Base-by-base conservation (phyloP, 345 rosid species). In the Pelargonium nanum region DNA sequence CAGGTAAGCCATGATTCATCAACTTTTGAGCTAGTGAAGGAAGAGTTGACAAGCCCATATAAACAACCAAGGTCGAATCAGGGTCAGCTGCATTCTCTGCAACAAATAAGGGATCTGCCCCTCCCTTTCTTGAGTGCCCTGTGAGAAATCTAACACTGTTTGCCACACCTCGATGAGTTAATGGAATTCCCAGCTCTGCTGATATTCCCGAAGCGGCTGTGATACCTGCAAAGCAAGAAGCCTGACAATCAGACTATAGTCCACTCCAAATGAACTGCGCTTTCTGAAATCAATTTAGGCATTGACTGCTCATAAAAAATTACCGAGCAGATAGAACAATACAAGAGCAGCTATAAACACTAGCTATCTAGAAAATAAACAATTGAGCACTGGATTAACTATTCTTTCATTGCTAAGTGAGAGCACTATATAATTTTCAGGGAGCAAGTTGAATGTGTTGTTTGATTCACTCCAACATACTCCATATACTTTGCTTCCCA, bases 181-280 rank as follows among this genome's bases (percentile, higher is more conserved):
- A 78, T 19, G 99, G 99, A 70, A 93, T 79, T 54, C 99, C 97
- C 20, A 89, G 73, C 75, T 89, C 99, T 25, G 99, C 97, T 52
- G 96, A 82, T 67, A 93, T 93, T 57, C 97, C 99, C 0, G 99
- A 93, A 22, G 97, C 99, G 0, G 99, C 97, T 26, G 99, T 93
- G 19, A 93, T 93, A 59, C 97, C 97, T 87, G 79, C 65, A 78
- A 57, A 66, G 55, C 62, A 68, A 68, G 23, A 17, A 64, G 32
- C 44, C 64, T 20, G 56, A 16, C 19, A 40, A 64, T 48, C 48
- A 59, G 19, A 65, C 62, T 6, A 54, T n/a, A 8, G 28, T 9
- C 24, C 24, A n/a, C 17, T 15, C 12, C 9, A 53, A 15, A 53
- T 23, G 4, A 17, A 19, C 34, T 34, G 17, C n/a, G 53, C 32